Conservation (phyloP, 2,329 filamentous ascomycete genomes). For the Scortechinia acanthostroma region DNA sequence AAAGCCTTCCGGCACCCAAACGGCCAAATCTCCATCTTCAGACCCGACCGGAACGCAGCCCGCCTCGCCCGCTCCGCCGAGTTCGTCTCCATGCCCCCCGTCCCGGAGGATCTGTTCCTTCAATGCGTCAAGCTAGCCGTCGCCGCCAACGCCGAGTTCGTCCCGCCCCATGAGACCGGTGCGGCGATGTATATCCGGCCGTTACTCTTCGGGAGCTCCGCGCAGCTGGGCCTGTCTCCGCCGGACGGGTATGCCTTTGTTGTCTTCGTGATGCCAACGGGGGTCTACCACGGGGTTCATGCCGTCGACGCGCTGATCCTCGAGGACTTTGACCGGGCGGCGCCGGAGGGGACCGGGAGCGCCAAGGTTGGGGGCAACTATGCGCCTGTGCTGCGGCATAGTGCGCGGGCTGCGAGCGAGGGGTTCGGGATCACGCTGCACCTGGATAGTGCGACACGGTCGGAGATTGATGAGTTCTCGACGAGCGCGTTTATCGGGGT, state of each 20-base stretch:
- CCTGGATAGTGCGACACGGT: slow-evolving; percentile 76
- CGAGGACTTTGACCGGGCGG: slow-evolving; percentile 87
- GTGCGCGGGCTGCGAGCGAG: slow-evolving; percentile 69
- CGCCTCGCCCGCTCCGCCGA: slow-evolving; percentile 80
- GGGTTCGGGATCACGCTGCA: slow-evolving; percentile 94
- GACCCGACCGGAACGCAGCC: slow-evolving; percentile 74
- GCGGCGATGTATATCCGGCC: slow-evolving; percentile 91
- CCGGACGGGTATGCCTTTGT: slow-evolving; percentile 88
- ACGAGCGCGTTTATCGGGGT: slow-evolving; percentile 90
- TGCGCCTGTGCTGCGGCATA: slow-evolving; percentile 81
- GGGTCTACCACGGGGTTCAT: slow-evolving; percentile 85
- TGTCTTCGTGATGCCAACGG: slow-evolving; percentile 85
- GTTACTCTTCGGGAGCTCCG: slow-evolving; percentile 77
- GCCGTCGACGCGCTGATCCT: slow-evolving; percentile 83
- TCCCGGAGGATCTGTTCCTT: slow-evolving; percentile 72
- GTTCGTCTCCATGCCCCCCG: slow-evolving; percentile 74
- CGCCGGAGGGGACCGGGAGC: slow-evolving; percentile 81
- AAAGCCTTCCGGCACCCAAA: slow-evolving; percentile 82
- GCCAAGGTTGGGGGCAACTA: slow-evolving; percentile 98
- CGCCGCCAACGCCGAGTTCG: slow-evolving; percentile 79
- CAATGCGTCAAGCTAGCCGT: slow-evolving; percentile 75
- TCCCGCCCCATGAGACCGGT: slow-evolving; percentile 81
- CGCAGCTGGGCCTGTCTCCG: slow-evolving; percentile 78
- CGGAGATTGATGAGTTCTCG: slow-evolving; percentile 90
- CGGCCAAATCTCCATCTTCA: slow-evolving; percentile 77